Conservation (phyloP, 164 flowering plant species). For the Saururus chinensis region DNA sequence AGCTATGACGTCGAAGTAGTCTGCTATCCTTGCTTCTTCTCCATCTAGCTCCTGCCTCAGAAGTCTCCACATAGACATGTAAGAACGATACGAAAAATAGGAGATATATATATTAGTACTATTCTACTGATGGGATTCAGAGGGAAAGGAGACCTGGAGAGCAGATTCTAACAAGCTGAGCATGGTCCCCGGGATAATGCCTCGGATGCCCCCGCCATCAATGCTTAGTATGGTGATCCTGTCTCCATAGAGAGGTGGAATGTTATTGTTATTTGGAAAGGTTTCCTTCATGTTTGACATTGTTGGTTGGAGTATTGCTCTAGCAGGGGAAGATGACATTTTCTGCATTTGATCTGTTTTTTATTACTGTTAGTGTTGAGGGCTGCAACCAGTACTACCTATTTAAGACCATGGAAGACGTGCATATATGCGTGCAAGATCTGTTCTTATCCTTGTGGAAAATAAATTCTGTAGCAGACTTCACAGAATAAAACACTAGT, state of each 20-base stretch:
- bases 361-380: no score
- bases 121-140: neutral
- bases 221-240: conserved; percentile 26
- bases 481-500: no score
- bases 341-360: neutral
- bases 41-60: conserved; percentile 8
- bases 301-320: neutral
- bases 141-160: conserved; percentile 1
- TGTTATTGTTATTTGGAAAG: neutral
- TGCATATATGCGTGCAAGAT: no score
- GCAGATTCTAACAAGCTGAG: conserved; percentile 1
- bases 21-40: conserved; percentile 10
- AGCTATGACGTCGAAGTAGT: conserved; percentile 11
- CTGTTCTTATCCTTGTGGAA: no score
- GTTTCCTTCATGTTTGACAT: neutral
- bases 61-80: neutral
- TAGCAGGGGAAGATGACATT: neutral
- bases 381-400: no score
- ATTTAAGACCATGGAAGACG: no score
- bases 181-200: conserved; percentile 3
- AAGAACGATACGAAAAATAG: neutral
- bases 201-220: conserved; percentile 32
- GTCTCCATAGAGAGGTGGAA: conserved; percentile 1
- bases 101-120: neutral
- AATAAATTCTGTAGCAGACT: no score